Base-by-base conservation (phyloP, 2,329 filamentous ascomycete genomes). In the Talaromyces sp. region DNA sequence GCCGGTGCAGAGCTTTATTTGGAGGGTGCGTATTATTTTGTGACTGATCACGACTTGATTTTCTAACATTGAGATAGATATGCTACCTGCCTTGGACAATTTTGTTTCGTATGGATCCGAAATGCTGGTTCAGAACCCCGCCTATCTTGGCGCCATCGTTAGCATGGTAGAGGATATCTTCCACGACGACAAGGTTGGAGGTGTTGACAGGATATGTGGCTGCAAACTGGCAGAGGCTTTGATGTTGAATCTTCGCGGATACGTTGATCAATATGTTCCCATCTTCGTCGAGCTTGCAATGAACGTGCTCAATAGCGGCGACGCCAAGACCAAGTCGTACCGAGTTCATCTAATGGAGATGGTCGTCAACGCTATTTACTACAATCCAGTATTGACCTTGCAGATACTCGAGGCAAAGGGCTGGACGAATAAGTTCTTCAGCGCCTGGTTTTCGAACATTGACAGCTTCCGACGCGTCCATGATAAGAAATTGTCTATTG, bases 351-450 rank as follows among this genome's bases (percentile, higher is more conserved):
- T 99, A 45, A 96, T 99, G 89, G 94, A 99, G 77, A 95, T 99
- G 86, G 86, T 99, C 59, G 96, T 99, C 80, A 97, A 97, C 75
- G 86, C 89, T 57, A 91, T 97, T 67, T 96, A 97, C 81, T 99
- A 99, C 81, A 97, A 96, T 78, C 92, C 94, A 1, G 77, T 88
- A 45, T 81, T 97, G 60, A 84, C 91, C 22, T 82, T 99, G 21
- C 87, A 91, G 62, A 85, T 96, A 37, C 82, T 99, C n/a, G 94
- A 99, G 77, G 78, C 81, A 55, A 93, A 95, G 68, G 88, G 85
- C 61, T 97, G 92, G 93, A 97, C 94, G 6, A 97, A 97, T 77
- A 95, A 95, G 71, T 99, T 99, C 78, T 99, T 99, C 80, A 96
- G 90, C 75, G 79, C 95, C 60, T 99, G 94, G 94, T 99, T 99